Percentiles rank a stretch among this genome's conserved stretches.
Evolutionary conservation across 345 rosid genomes (phyloP).

Genomic region (Arabidopsis thaliana): DNA sequence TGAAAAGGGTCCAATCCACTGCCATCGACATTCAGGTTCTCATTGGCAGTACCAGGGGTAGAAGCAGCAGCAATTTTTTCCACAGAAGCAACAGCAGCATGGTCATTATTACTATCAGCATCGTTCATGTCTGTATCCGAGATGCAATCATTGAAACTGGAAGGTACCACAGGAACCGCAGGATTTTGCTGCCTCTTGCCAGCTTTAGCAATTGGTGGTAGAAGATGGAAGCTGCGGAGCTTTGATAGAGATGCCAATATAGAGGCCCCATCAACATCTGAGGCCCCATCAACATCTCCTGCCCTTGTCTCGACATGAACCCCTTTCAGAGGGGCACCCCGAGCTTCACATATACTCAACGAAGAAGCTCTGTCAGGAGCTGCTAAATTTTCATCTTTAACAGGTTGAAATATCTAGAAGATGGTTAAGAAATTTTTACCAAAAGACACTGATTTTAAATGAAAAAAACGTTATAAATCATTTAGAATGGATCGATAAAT

Average conservation of each 20-base stretch:
- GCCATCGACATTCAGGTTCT: slow-evolving; percentile 55
- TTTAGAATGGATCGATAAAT: slow-evolving; percentile 16
- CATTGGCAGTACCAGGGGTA: slow-evolving; percentile 57
- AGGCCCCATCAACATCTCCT: slow-evolving; percentile 57
- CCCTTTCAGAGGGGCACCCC: slow-evolving; percentile 65
- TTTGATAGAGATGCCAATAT: slow-evolving; percentile 86
- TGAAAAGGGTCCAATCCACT: slow-evolving; percentile 60
- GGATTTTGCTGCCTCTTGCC: slow-evolving; percentile 61
- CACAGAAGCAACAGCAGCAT: slow-evolving; percentile 57
- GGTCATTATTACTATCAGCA: slow-evolving; percentile 58
- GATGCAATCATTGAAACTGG: slow-evolving; percentile 57
- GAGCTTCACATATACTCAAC: slow-evolving; percentile 77
- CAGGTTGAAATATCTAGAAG: slow-evolving; percentile 84
- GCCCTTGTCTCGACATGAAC: slow-evolving; percentile 82
- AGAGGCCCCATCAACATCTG: slow-evolving; percentile 89
- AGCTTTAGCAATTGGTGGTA: slow-evolving; percentile 65
- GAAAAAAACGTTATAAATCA: background rate
- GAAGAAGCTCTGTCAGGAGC: slow-evolving; percentile 69
- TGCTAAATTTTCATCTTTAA: slow-evolving; percentile 63
- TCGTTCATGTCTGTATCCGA: slow-evolving; percentile 81
- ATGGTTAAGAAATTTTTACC: slow-evolving; percentile 54
- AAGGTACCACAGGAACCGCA: slow-evolving; percentile 58
- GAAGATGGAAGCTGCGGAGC: slow-evolving; percentile 58
- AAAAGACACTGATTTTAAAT: slow-evolving; percentile 13
- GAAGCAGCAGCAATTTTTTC: slow-evolving; percentile 59